Evolutionary conservation across 2,329 filamentous ascomycete genomes (phyloP), one percentile per base, ranked within the genome.

Genomic region (Hymenoscyphus albidus): DNA sequence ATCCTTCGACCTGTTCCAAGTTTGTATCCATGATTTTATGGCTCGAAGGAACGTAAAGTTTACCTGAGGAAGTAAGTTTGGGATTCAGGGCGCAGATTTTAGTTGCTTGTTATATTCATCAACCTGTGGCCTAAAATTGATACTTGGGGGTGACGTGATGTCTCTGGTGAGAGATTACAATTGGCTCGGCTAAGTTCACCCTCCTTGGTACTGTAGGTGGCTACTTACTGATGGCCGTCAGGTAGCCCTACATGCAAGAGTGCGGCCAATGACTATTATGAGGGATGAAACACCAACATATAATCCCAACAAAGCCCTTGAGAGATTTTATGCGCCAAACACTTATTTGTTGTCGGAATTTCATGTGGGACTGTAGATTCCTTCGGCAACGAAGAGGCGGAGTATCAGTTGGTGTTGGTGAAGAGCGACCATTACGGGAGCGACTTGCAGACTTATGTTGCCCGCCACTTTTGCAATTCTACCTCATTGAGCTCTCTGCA

Each of bases 1-100:
- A 58, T 58, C 56, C 56, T 58, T 58, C 31, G 27, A 39, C 56
- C 35, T 35, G 6, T 35, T 58, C 56, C 35, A 58, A n/a, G 35
- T 27, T 58, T 58, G 2, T 10, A 58, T 39, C 56, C 56, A 58
- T 58, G 18, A 18, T 58, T 6, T 10, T 58, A 5, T 16, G 27
- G 32, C 16, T 3, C n/a, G 35, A 58, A 58, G 35, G 35, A 58
- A 58, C 16, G 12, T 18, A 16, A 56, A 31, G 14, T 18, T 9
- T 16, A 3, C 16, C 14, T n/a, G 14, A 16, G 40, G 40, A 16
- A n/a, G 6, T 16, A 14, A 16, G 5, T 44, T 6, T 16, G 40
- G 14, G 40, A 16, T n/a, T 14, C 14, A n/a, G 40, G 16, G 2
- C 16, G 14, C 4, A 14, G 40, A 14, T 44, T 14, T 44, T 27